A percentile compares a stretch with the other conserved stretches of the same genome.
Evolutionary conservation across 495 filamentous ascomycete species (phyloP).

Genomic region (Lichina pygmaea): DNA sequence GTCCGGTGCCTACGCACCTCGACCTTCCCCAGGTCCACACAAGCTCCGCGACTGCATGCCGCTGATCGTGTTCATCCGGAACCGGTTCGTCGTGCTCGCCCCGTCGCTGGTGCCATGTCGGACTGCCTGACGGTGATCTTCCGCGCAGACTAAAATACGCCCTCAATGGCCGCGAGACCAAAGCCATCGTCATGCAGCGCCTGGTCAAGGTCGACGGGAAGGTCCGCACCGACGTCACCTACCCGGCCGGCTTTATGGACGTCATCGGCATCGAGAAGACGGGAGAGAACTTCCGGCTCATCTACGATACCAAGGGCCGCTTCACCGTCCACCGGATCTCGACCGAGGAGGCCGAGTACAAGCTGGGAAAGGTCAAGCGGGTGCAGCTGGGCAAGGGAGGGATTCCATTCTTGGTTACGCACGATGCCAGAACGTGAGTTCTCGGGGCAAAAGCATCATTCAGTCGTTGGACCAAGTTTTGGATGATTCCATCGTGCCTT

Average conservation of each 20-base stretch:
- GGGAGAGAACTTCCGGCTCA: slow-evolving; percentile 95
- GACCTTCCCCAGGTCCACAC: slow-evolving; percentile 90
- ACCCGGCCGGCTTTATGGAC: slow-evolving; percentile 97
- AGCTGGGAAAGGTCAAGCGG: slow-evolving; percentile 98
- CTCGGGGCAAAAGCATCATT: slow-evolving; percentile 28
- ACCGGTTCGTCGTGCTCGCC: slow-evolving; percentile 25
- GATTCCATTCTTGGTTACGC: slow-evolving; percentile 99
- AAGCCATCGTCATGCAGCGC: slow-evolving; percentile 97
- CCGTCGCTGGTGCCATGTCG: background rate
- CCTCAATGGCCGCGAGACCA: slow-evolving; percentile 89
- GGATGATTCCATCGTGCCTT: slow-evolving; percentile 10
- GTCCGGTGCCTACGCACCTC: slow-evolving; percentile 88
- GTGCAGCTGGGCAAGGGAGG: slow-evolving; percentile 97
- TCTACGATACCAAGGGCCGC: slow-evolving; percentile 99
- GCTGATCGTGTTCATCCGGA: slow-evolving; percentile 95
- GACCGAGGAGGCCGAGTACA: slow-evolving; percentile 92
- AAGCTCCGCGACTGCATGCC: slow-evolving; percentile 98
- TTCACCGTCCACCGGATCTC: slow-evolving; percentile 99
- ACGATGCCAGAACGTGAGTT: slow-evolving; percentile 99
- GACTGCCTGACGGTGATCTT: slow-evolving; percentile 5
- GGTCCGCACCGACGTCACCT: slow-evolving; percentile 95
- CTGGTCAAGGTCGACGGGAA: slow-evolving; percentile 98
- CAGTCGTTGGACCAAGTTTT: slow-evolving; percentile 99
- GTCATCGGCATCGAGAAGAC: slow-evolving; percentile 99
- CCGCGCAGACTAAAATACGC: slow-evolving; percentile 78